Evolutionary conservation across 306 rosid species (phyloP).

Genomic region (Pyrus communis): DNA sequence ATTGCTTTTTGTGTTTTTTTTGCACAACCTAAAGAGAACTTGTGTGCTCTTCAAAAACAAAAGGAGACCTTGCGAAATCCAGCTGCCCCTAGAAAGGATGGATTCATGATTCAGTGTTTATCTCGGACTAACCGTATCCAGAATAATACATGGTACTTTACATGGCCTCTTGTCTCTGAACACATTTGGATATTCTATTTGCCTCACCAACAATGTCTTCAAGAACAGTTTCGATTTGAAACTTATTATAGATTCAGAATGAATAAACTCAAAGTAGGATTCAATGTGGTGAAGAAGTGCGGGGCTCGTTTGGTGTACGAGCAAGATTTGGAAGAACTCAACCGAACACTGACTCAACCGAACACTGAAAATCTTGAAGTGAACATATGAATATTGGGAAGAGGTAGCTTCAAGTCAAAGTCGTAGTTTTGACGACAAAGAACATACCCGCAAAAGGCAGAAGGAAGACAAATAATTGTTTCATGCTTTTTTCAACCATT

Average conservation of each 20-base stretch:
- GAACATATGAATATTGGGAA: background rate
- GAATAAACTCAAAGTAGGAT: background rate
- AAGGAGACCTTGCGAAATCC: background rate
- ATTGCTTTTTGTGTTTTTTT: background rate
- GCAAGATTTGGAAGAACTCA: background rate
- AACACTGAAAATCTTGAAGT: no score
- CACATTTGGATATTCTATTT: background rate
- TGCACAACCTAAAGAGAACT: no score
- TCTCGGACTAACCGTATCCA: no score
- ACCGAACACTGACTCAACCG: background rate
- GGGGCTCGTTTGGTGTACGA: background rate
- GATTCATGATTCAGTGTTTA: no score
- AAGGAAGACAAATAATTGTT: no score
- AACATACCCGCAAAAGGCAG: no score
- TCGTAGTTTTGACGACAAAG: background rate
- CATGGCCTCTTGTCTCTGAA: accelerated
- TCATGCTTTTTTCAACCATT: no score
- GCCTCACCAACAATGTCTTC: background rate
- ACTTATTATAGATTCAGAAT: background rate
- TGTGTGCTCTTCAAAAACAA: background rate
- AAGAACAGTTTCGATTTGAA: background rate
- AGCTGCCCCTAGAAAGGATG: no score
- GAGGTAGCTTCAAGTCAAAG: background rate
- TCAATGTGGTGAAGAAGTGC: background rate
- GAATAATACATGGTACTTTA: no score